Conservation (phyloP, 176 grass and related monocot genomes). For the Olyra latifolia region DNA sequence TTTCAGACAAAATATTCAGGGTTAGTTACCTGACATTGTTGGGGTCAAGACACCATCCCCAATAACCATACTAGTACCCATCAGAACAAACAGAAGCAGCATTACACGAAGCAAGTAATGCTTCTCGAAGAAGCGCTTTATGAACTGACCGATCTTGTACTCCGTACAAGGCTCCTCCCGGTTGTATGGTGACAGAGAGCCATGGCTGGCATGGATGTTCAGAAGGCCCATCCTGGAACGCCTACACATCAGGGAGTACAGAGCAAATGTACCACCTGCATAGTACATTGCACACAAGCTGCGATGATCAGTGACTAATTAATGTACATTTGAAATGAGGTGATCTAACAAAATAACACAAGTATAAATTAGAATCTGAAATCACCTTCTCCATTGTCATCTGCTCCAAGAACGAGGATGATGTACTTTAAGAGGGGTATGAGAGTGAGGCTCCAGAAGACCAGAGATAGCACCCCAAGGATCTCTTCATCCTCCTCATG, state of each 20-base stretch:
- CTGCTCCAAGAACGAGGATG: slow-evolving; percentile 79
- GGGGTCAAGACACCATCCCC: slow-evolving; percentile 86
- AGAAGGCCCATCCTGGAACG: slow-evolving; percentile 74
- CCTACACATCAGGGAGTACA: slow-evolving; percentile 87
- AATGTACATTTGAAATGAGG: not conserved
- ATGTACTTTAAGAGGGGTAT: slow-evolving; percentile 85
- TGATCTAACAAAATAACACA: not conserved
- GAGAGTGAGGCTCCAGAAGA: slow-evolving; percentile 94
- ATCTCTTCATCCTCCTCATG: slow-evolving; percentile 91
- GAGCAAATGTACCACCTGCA: slow-evolving; percentile 86
- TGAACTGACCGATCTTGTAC: slow-evolving; percentile 47
- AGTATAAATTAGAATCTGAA: not conserved
- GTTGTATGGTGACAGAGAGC: slow-evolving; percentile 41
- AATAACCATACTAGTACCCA: slow-evolving; percentile 93
- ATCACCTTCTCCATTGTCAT: slow-evolving; percentile 89
- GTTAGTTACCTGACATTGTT: slow-evolving; percentile 78
- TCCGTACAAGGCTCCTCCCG: slow-evolving; percentile 38
- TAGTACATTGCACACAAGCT: not conserved
- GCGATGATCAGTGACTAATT: not conserved
- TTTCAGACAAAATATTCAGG: not conserved
- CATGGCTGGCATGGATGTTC: slow-evolving; percentile 39
- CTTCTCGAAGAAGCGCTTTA: slow-evolving; percentile 71
- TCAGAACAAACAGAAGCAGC: slow-evolving; percentile 70
- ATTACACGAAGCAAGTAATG: slow-evolving; percentile 51
- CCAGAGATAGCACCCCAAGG: slow-evolving; percentile 75